A percentile compares a stretch with the other conserved stretches of the same genome.
Conservation (phyloP, 345 rosid species). For the Citrus reticulata region DNA sequence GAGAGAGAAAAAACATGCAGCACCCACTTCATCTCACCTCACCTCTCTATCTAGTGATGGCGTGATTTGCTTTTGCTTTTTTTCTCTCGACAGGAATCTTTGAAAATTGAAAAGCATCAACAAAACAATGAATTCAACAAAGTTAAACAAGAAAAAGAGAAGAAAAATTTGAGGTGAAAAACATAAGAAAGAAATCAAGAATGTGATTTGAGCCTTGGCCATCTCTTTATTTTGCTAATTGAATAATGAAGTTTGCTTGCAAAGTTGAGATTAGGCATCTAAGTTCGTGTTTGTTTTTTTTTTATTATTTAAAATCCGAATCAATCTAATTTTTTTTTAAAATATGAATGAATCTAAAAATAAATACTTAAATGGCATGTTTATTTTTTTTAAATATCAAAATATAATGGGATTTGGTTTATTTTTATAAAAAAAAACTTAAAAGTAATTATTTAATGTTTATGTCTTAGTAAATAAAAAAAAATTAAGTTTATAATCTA, state of each 20-base stretch:
- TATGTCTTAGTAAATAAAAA: too few species aligned
- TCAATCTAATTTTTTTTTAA: rapidly evolving
- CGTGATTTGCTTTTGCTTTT: slow-evolving; percentile 46
- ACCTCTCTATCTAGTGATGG: slow-evolving; percentile 22
- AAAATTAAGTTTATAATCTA: too few species aligned
- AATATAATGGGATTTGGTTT: too few species aligned
- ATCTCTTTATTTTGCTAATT: not conserved
- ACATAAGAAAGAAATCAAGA: not conserved
- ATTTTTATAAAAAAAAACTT: too few species aligned
- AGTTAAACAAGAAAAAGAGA: not conserved
- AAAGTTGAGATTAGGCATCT: not conserved
- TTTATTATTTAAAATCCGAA: too few species aligned
- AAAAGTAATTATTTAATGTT: too few species aligned
- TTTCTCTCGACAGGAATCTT: slow-evolving; percentile 50
- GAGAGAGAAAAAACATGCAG: not conserved
- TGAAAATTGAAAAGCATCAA: slow-evolving; percentile 40
- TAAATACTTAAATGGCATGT: rapidly evolving
- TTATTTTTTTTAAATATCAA: too few species aligned
- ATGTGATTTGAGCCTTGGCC: not conserved
- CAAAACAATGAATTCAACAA: slow-evolving; percentile 5
- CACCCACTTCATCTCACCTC: not conserved
- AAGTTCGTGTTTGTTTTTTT: too few species aligned
- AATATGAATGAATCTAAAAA: too few species aligned
- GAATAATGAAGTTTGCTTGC: not conserved
- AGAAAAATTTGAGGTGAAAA: not conserved